A percentile compares a stretch with the other conserved stretches of the same genome.
These are phyloP conservation scores for Sporothrix mexicana DNA, from an alignment of 2,329 filamentous ascomycete genomes.

Conservation along the genomic window DNA sequence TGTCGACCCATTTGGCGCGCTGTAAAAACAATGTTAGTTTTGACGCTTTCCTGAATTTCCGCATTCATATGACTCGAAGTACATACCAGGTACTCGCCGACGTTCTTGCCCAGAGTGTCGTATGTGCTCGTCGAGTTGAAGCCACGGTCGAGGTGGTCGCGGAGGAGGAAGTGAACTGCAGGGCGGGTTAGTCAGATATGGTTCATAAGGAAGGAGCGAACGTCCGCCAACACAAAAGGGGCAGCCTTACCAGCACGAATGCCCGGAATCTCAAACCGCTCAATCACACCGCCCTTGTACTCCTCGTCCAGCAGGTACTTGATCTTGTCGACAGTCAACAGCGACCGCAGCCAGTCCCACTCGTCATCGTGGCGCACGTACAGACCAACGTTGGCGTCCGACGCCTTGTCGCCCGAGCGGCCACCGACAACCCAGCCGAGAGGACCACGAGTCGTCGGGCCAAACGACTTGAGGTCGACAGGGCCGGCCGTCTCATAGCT, in stretches of 20 bases:
- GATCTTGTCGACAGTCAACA: conserved; percentile 44
- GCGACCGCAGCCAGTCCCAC: conserved; percentile 48
- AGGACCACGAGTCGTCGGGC: conserved; percentile 39
- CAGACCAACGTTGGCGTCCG: conserved; percentile 49
- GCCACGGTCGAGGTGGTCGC: conserved; percentile 54
- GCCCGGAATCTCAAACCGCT: conserved; percentile 34
- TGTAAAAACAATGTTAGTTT: not conserved
- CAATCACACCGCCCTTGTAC: conserved; percentile 37
- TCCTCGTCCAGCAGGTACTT: conserved; percentile 37
- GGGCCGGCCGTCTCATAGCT: conserved; percentile 38
- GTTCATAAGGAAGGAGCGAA: not conserved
- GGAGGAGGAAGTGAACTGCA: conserved; percentile 47
- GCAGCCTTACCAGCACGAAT: conserved; percentile 33
- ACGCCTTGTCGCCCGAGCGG: conserved; percentile 49
- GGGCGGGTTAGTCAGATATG: not conserved
- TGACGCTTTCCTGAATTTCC: not conserved
- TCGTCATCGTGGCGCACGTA: conserved; percentile 50
- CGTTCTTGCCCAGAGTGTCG: conserved; percentile 55
- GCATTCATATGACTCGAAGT: not conserved
- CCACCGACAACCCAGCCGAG: conserved; percentile 47
- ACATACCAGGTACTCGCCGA: conserved; percentile 49
- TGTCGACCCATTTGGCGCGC: conserved; percentile 51
- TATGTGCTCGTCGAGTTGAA: conserved; percentile 51
- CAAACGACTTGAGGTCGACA: conserved; percentile 37
- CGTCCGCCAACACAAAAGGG: not conserved